phyloP scores from a whole-genome alignment of 2,329 filamentous ascomycete genomes.

The Talaromyces sp. region DNA sequence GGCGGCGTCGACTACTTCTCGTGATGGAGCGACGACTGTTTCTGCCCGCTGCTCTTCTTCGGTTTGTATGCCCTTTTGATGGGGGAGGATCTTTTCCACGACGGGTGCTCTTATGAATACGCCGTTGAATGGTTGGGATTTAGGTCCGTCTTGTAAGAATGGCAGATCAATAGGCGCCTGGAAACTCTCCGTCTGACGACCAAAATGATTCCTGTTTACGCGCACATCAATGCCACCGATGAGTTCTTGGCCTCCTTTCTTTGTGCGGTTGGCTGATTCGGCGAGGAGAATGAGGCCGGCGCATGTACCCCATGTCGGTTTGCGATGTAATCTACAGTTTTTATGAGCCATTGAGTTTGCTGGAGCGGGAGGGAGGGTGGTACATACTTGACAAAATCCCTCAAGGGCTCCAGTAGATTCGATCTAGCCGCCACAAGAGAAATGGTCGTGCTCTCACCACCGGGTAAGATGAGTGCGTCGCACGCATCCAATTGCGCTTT shows the following conservation, averaged over 20 bases:
- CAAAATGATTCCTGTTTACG: constrained; percentile 93
- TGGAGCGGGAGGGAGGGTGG: background rate
- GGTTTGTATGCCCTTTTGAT: constrained; percentile 49
- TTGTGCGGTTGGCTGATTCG: constrained; percentile 81
- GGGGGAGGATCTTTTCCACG: constrained; percentile 73
- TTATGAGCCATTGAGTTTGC: constrained; percentile 5
- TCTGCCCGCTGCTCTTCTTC: constrained; percentile 48
- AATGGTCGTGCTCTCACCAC: constrained; percentile 92
- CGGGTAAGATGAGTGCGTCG: constrained; percentile 83
- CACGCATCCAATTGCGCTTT: constrained; percentile 66
- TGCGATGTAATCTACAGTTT: constrained; percentile 61
- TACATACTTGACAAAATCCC: constrained; percentile 84
- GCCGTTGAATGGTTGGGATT: constrained; percentile 62
- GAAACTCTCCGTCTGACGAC: constrained; percentile 89
- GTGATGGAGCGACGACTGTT: constrained; percentile 58
- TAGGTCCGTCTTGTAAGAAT: constrained; percentile 53
- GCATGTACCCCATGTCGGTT: constrained; percentile 93
- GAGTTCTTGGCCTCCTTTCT: constrained; percentile 86
- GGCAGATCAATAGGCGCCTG: constrained; percentile 69
- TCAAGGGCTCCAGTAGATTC: constrained; percentile 75
- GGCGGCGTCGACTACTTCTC: constrained; percentile 44
- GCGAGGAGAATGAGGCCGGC: constrained; percentile 89
- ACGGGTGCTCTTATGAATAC: constrained; percentile 95
- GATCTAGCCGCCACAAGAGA: constrained; percentile 81
- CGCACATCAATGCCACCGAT: constrained; percentile 88